These are phyloP conservation scores for Cladosporium colombiae DNA, from an alignment of 2,329 filamentous ascomycete genomes.

Conservation along the genomic window DNA sequence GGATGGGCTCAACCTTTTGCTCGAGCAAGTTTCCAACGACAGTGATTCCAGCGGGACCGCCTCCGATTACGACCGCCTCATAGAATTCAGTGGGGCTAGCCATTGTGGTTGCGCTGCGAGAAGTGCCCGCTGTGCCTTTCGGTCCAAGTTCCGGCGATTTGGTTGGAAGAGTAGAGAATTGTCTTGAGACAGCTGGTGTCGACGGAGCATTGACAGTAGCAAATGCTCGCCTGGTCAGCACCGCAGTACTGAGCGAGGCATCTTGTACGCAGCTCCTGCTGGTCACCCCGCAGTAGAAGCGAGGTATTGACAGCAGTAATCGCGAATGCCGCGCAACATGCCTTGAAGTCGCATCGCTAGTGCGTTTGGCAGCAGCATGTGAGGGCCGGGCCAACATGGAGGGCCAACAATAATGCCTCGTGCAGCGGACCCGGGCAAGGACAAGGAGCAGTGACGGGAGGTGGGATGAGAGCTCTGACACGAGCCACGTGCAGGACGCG, in stretches of 20 bases:
- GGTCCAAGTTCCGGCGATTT: background rate
- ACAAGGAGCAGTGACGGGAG: constrained; percentile 8
- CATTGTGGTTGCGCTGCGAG: constrained; percentile 16
- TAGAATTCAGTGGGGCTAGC: constrained; percentile 33
- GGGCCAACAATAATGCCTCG: constrained; percentile 2
- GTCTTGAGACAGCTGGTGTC: background rate
- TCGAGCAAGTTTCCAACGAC: constrained; percentile 64
- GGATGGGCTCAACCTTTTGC: constrained; percentile 51
- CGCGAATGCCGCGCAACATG: constrained; percentile 13
- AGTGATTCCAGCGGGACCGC: constrained; percentile 60
- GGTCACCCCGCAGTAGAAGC: constrained; percentile 14
- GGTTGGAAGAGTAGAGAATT: background rate
- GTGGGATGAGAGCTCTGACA: background rate
- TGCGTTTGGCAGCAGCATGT: constrained; percentile 16
- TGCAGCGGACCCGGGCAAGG: background rate
- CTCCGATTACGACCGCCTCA: constrained; percentile 60
- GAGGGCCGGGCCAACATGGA: constrained; percentile 2
- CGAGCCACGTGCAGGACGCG: constrained; percentile 10
- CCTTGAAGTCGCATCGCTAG: constrained; percentile 7
- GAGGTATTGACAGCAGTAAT: constrained; percentile 20
- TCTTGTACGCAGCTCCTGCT: constrained; percentile 13
- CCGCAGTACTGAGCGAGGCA: background rate
- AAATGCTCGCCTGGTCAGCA: constrained; percentile 4
- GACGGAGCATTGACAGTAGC: background rate
- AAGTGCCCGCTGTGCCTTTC: background rate